phyloP scores from a whole-genome alignment of 108 stramenopile genomes.

The Pseudonitzschia multistriata region DNA sequence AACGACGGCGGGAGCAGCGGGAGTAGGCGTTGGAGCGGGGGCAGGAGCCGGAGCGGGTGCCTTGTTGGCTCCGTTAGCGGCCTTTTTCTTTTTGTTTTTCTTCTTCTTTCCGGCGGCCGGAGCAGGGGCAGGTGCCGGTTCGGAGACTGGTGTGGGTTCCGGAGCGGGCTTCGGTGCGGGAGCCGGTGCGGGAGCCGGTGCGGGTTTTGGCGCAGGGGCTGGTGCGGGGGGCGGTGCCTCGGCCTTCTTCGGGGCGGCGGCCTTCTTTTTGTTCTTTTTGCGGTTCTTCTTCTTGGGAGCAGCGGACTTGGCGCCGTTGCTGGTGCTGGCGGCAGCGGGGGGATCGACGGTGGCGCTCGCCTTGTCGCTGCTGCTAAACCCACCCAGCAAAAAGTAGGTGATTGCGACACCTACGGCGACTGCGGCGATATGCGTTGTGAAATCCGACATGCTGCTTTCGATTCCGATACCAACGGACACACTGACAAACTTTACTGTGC shows the following conservation, averaged over 20 bases:
- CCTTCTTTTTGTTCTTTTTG: slow-evolving; percentile 26
- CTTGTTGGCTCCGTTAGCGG: neutral
- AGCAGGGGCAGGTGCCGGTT: neutral
- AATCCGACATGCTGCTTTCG: neutral
- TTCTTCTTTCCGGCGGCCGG: neutral
- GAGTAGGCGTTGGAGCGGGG: neutral
- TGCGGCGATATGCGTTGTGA: neutral
- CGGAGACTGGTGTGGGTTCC: neutral
- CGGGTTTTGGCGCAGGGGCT: neutral
- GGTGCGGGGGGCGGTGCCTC: neutral
- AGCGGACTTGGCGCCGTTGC: neutral
- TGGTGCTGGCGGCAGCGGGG: neutral
- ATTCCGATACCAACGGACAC: too few species aligned
- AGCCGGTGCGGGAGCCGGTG: neutral
- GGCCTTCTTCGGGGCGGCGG: neutral
- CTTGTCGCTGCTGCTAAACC: neutral
- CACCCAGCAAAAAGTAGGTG: neutral
- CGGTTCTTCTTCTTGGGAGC: slow-evolving; percentile 2
- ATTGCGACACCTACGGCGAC: slow-evolving; percentile 7
- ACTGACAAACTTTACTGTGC: too few species aligned
- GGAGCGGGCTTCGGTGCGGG: neutral
- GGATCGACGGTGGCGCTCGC: too few species aligned
- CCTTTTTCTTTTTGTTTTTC: slow-evolving; percentile 14
- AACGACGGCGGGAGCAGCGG: neutral
- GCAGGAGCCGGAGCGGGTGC: neutral